phyloP scores from a whole-genome alignment of 2,329 filamentous ascomycete genomes.

The Ilyonectria sp. region DNA sequence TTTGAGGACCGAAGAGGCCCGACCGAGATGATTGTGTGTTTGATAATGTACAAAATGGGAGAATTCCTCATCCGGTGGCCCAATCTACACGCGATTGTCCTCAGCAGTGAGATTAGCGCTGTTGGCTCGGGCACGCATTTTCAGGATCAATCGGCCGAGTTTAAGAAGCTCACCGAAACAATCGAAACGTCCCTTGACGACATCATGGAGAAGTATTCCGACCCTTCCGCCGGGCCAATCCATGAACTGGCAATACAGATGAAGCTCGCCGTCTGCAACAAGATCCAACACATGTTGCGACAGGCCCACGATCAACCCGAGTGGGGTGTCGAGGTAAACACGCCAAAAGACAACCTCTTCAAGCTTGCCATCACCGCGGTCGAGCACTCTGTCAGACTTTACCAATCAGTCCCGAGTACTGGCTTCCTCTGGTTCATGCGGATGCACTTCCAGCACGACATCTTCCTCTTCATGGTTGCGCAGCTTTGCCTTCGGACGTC shows the following conservation, averaged over 20 bases:
- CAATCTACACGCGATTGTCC: not conserved
- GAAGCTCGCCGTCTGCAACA: conserved; percentile 1
- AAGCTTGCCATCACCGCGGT: conserved; percentile 20
- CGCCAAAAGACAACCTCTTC: conserved; percentile 27
- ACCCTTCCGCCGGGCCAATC: conserved; percentile 8
- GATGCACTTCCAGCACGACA: conserved; percentile 14
- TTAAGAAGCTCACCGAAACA: not conserved
- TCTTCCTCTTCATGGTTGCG: conserved; percentile 19
- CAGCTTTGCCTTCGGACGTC: conserved; percentile 20
- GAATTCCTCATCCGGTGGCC: conserved; percentile 3
- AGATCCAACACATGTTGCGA: not conserved
- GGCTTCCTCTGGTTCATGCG: conserved; percentile 19
- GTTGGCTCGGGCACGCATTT: not conserved
- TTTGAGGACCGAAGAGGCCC: conserved; percentile 13
- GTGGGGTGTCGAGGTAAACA: conserved; percentile 26
- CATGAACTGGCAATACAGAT: conserved; percentile 15
- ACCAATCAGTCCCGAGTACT: not conserved
- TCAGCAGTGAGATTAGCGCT: conserved; percentile 5
- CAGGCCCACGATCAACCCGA: conserved; percentile 15
- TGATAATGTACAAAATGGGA: conserved; percentile 25
- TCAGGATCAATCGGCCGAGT: not conserved
- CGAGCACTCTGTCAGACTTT: conserved; percentile 11
- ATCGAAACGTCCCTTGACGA: conserved; percentile 2
- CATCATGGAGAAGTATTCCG: conserved; percentile 17
- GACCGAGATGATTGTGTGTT: conserved; percentile 30